A percentile compares a stretch with the other conserved stretches of the same genome.
Conservation (phyloP, 148 eudicot genomes). For the Chenopodium quinoa region DNA sequence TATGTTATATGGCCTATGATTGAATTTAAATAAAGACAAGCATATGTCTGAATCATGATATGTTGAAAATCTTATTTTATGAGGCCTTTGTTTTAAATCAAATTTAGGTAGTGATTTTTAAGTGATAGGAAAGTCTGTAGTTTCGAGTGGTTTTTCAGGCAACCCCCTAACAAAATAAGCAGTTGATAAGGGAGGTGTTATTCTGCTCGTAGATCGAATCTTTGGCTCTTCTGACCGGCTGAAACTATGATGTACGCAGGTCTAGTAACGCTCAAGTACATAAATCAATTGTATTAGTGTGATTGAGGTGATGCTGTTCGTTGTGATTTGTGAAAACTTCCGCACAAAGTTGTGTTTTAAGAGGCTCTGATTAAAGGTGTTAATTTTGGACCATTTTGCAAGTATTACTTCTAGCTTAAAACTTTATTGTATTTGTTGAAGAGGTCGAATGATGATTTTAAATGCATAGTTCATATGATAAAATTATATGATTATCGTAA, state of each 20-base stretch:
- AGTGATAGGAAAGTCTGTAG: no score
- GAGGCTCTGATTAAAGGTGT: no score
- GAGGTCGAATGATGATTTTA: constrained; percentile 51
- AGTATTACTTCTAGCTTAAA: no score
- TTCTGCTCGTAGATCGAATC: constrained; percentile 28
- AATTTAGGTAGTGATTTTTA: not conserved
- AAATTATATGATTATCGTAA: constrained; percentile 40
- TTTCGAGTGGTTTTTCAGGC: constrained; percentile 34
- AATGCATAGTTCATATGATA: constrained; percentile 79
- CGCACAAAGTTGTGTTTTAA: no score
- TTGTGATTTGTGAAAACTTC: no score
- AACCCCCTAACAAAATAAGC: constrained; percentile 25
- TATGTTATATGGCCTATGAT: not conserved
- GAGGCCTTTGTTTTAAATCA: not conserved
- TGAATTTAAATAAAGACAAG: not conserved
- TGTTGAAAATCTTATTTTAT: not conserved
- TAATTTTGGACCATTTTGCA: no score
- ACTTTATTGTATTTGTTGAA: no score
- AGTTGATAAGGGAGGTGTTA: constrained; percentile 33
- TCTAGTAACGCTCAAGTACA: constrained; percentile 35
- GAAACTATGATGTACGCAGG: constrained; percentile 20
- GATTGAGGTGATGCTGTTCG: no score
- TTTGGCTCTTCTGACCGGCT: constrained; percentile 35
- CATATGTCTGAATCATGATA: not conserved
- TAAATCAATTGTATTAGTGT: not conserved